Conservation (phyloP, 495 filamentous ascomycete genomes). For the Lasiosphaeria hispida region DNA sequence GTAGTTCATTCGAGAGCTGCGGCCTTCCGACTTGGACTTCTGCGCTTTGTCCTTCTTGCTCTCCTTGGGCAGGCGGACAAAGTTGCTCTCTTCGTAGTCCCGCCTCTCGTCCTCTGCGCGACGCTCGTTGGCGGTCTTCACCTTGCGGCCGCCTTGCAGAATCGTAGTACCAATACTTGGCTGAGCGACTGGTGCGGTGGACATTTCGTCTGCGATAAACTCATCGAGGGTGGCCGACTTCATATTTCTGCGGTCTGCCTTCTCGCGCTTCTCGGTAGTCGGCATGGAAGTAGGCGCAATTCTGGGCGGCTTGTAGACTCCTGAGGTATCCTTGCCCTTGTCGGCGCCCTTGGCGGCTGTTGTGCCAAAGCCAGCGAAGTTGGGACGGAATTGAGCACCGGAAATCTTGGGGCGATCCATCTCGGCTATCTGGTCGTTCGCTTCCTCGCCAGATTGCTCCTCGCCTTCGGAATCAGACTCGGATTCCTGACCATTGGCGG, state of each 20-base stretch:
- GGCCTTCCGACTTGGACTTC: conserved; percentile 42
- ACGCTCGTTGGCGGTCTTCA: conserved; percentile 67
- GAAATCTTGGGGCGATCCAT: conserved; percentile 53
- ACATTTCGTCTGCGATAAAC: conserved; percentile 78
- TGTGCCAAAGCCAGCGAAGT: conserved; percentile 52
- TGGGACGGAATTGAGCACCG: conserved; percentile 61
- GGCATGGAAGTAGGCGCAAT: conserved; percentile 76
- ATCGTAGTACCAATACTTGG: conserved; percentile 86
- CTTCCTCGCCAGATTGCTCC: conserved; percentile 27
- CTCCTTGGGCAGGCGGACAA: conserved; percentile 75
- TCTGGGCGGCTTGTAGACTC: conserved; percentile 80
- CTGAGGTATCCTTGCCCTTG: conserved; percentile 41
- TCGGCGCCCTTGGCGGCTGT: conserved; percentile 41
- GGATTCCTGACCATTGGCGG: conserved; percentile 28
- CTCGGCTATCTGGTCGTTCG: conserved; percentile 39
- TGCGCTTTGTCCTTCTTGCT: conserved; percentile 72
- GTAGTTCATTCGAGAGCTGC: conserved; percentile 52
- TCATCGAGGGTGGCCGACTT: conserved; percentile 81
- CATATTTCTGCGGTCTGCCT: conserved; percentile 52
- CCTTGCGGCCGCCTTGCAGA: conserved; percentile 64
- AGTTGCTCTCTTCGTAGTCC: conserved; percentile 84
- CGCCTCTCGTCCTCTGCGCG: conserved; percentile 67
- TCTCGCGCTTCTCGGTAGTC: conserved; percentile 55
- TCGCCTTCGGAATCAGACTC: conserved; percentile 42
- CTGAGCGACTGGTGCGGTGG: conserved; percentile 69